Base-by-base conservation (phyloP, 2,329 filamentous ascomycete species). In the Capronia coronata region DNA sequence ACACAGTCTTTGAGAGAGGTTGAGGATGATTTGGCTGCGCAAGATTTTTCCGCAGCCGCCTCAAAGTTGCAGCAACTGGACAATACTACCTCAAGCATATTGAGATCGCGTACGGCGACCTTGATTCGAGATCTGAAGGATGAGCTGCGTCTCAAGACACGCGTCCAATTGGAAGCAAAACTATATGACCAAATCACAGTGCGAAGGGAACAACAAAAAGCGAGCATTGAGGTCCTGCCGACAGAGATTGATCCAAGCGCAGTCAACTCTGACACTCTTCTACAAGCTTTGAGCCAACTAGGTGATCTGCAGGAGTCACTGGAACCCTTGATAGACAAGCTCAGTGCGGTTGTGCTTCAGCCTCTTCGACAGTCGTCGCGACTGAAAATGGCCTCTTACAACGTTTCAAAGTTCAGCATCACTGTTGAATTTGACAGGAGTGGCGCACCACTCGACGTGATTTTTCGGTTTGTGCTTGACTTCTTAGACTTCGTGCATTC, bases 401-500 rank as follows among this genome's bases (percentile, higher is more conserved):
- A 44, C 6, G 46, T 68, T 34, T 58, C 60, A 23, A 60, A 61
- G n/a, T 53, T 58, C 38, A 61, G 61, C 57, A 68, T 55, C 46
- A 50, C 21, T 19, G 68, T 51, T 56, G 62, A 23, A 48, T 60
- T 22, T 51, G 8, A 55, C 61, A 53, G 39, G 52, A 49, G 52
- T 62, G 58, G 47, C 32, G 55, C 59, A 38, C 68, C 59, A 2
- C 59, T 66, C 30, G 43, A 62, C 10, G 61, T 68, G 27, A 61
- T 75, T 3, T 65, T 79, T 43, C 59, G 65, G 39, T 70, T 73
- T 48, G 55, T 78, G 14, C 62, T 62, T 27, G 58, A 61, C 0
- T 65, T 78, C 9, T 66, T 80, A 4, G 66, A 69, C 8, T 82
- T 77, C 56, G 59, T 84, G 11, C 68, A 68, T 41, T 67, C 68